Conservation (phyloP, 345 rosid species). For the Brassica nigra region DNA sequence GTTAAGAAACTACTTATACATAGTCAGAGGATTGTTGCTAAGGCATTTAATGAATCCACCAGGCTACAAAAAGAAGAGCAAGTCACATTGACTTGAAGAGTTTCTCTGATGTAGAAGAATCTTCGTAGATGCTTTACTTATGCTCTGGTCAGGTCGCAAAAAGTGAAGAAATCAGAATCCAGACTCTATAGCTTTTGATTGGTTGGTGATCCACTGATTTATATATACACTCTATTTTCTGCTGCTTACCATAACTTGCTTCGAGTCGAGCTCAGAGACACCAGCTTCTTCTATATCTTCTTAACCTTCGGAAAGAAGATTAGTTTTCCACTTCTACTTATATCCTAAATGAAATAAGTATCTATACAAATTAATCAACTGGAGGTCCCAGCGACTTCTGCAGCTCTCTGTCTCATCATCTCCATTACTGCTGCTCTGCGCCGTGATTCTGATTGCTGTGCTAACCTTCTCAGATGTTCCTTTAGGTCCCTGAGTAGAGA, state of each 20-base stretch:
- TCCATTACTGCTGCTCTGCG: slow-evolving; percentile 99
- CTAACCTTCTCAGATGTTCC: slow-evolving; percentile 91
- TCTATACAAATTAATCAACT: slow-evolving; percentile 54
- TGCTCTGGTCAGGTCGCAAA: background rate
- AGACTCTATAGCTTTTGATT: slow-evolving; percentile 25
- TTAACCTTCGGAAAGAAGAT: slow-evolving; percentile 37
- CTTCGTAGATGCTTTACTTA: background rate
- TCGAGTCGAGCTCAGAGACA: background rate
- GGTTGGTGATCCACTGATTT: slow-evolving; percentile 32
- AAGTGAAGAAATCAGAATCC: slow-evolving; percentile 4
- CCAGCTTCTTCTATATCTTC: slow-evolving; percentile 23
- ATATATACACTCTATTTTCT: background rate
- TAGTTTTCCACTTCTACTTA: slow-evolving; percentile 8
- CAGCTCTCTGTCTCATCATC: slow-evolving; percentile 99
- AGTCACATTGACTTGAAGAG: slow-evolving; percentile 15
- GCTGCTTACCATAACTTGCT: background rate
- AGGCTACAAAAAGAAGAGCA: background rate
- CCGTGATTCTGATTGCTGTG: slow-evolving; percentile 95
- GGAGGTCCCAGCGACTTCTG: slow-evolving; percentile 88
- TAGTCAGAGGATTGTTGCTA: slow-evolving; percentile 12
- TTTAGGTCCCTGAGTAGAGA: slow-evolving; percentile 73
- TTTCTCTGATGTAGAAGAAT: slow-evolving; percentile 22
- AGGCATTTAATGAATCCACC: slow-evolving; percentile 14
- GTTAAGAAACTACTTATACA: slow-evolving; percentile 8
- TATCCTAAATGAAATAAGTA: slow-evolving; percentile 35